Evolutionary conservation across 2,329 filamentous ascomycete species (phyloP).

Genomic region (Orbilia ellipsospora): DNA sequence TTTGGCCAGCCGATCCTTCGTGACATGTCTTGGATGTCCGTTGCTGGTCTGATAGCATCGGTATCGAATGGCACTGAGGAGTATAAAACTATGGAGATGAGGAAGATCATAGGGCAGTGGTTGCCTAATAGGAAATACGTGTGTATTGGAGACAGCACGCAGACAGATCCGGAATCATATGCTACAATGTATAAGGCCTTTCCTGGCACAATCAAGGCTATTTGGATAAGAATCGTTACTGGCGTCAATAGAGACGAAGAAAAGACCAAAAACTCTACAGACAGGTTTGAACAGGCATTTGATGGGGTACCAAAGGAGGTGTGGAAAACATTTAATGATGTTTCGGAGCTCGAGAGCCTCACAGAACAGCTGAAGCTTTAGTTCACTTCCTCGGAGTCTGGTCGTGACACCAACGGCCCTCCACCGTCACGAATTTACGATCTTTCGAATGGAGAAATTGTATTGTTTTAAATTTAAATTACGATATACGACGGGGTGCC

Average conservation of each 20-base stretch:
- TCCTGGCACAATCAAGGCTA: slow-evolving; percentile 81
- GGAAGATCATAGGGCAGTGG: slow-evolving; percentile 81
- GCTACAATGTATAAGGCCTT: slow-evolving; percentile 77
- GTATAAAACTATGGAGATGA: slow-evolving; percentile 81
- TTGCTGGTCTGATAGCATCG: slow-evolving; percentile 80
- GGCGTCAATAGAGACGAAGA: slow-evolving; percentile 68
- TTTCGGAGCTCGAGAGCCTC: slow-evolving; percentile 70
- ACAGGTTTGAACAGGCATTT: slow-evolving; percentile 86
- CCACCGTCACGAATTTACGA: too few relatives aligned
- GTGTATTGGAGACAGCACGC: slow-evolving; percentile 88
- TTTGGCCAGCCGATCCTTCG: slow-evolving; percentile 84
- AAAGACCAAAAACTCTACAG: slow-evolving; percentile 70
- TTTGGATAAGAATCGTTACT: slow-evolving; percentile 65
- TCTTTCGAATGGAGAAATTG: too few relatives aligned
- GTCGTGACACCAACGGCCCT: too few relatives aligned
- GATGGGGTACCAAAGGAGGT: slow-evolving; percentile 74
- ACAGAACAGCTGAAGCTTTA: slow-evolving; percentile 58
- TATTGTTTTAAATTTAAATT: too few relatives aligned
- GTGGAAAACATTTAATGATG: slow-evolving; percentile 86
- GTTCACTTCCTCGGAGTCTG: neutral
- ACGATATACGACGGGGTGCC: too few relatives aligned
- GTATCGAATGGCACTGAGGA: slow-evolving; percentile 82
- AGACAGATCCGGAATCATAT: slow-evolving; percentile 90
- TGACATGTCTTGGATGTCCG: slow-evolving; percentile 85
- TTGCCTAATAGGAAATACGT: slow-evolving; percentile 83